Evolutionary conservation across 2,329 filamentous ascomycete genomes (phyloP).

Genomic region (Blumeriella jaapii): DNA sequence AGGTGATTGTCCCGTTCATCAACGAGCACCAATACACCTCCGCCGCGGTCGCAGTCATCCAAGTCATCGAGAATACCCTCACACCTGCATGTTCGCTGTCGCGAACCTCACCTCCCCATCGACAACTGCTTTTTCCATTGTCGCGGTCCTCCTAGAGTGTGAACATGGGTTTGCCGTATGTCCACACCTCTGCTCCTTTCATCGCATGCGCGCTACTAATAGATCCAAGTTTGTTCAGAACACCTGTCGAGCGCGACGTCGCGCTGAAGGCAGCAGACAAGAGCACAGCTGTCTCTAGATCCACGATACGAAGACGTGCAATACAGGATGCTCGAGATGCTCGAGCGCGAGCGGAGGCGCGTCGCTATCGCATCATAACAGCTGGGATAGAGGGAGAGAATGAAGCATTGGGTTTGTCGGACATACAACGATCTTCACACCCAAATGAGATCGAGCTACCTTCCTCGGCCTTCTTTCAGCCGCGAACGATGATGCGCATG

Average conservation of each 20-base stretch:
- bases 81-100: conserved; percentile 12
- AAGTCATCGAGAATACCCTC: conserved; percentile 12
- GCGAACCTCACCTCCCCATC: conserved; percentile 4
- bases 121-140: not conserved
- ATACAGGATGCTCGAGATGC: conserved; percentile 13
- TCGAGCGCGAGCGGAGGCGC: conserved; percentile 12
- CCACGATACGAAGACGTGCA: conserved; percentile 24
- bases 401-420: conserved; percentile 14
- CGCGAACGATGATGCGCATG: conserved; percentile 10
- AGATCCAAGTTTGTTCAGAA: conserved; percentile 24
- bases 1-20: no score
- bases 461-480: conserved; percentile 5
- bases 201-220: conserved; percentile 16
- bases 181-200: no score
- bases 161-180: conserved; percentile 27
- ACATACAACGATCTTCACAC: conserved; percentile 5
- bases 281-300: conserved; percentile 20
- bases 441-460: not conserved
- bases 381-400: conserved; percentile 9
- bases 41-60: conserved; percentile 8
- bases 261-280: conserved; percentile 23
- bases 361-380: conserved; percentile 17
- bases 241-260: conserved; percentile 22
- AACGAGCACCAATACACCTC: conserved; percentile 6
- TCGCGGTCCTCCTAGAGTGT: conserved; percentile 3